Evolutionary conservation across 768 basidiomycete genomes (phyloP), one percentile per base, ranked within the genome.

Genomic region (Heimioporus sp.): DNA sequence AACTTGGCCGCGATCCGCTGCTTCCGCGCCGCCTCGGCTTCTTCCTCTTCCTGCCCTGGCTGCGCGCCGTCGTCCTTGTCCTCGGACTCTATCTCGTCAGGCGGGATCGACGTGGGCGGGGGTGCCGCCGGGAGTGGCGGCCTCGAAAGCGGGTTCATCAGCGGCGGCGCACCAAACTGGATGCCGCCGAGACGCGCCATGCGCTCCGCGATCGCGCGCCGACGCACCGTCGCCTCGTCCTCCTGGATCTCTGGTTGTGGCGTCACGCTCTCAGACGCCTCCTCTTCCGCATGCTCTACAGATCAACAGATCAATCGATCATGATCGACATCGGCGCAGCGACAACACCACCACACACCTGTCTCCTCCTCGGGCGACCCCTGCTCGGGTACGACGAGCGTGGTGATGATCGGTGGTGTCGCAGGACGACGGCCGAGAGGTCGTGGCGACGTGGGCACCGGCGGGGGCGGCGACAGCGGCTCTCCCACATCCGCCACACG

Each of bases 181-280:
- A 96, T 85, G 4, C 90, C 91, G 15, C 94, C 92, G 0, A 97
- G 75, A 62, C 85, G 91, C 1, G 93, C 93, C 93, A 97, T 95
- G n/a, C 94, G 80, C 52, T 96, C 92, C 1, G 93, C 92, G 35
- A 97, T 90, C 2, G 88, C 88, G 30, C 76, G 77, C 20, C 85
- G 79, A 43, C 85, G 76, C 2, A 68, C 70, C 20, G 81, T 77
- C 50, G 80, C 80, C 1, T 73, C 73, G 46, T 80, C 76, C 52
- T 75, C 75, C n/a, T 57, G 62, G 8, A 56, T 53, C 4, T 57
- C 53, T 2, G 57, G 57, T 19, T 54, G 58, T 7, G 55, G 52
- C 9, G 54, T 59, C 39, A 4, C 42, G 10, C 16, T 34, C 21
- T 39, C 53, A 1, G 34, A 43, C 15, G 28, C 8, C 10, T 62